phyloP scores from a whole-genome alignment of 176 grass and related monocot genomes.

The Bonia amplexicaulis region DNA sequence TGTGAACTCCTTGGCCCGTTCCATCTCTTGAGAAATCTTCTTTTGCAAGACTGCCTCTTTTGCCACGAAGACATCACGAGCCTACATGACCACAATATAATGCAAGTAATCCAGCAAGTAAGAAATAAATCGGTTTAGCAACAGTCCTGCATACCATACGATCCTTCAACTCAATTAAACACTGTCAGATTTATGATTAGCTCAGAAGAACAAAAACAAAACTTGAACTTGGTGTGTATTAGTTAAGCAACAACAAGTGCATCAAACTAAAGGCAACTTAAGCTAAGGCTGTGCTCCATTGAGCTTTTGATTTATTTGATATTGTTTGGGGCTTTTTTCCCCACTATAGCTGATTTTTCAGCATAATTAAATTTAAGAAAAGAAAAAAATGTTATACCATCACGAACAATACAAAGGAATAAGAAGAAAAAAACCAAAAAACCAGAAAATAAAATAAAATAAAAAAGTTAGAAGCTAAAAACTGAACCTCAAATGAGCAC shows the following conservation, averaged over 20 bases:
- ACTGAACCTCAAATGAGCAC: too few relatives aligned
- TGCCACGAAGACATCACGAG: slow-evolving; percentile 59
- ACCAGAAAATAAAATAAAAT: too few relatives aligned
- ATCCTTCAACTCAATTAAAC: not conserved
- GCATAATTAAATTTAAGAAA: too few relatives aligned
- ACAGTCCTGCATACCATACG: not conserved
- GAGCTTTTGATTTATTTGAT: too few relatives aligned
- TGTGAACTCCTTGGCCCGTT: slow-evolving; percentile 70
- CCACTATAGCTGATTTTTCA: too few relatives aligned
- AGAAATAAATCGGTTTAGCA: not conserved
- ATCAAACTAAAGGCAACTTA: not conserved
- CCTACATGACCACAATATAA: slow-evolving; percentile 34
- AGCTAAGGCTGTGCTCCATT: too few relatives aligned
- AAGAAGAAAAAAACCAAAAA: too few relatives aligned
- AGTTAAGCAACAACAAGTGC: not conserved
- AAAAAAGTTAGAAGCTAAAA: too few relatives aligned
- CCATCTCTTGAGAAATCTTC: slow-evolving; percentile 79
- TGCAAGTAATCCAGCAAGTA: not conserved
- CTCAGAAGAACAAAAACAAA: not conserved
- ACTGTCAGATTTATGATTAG: not conserved
- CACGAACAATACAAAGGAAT: too few relatives aligned
- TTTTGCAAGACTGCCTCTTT: slow-evolving; percentile 73
- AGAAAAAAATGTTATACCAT: too few relatives aligned
- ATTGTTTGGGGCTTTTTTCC: too few relatives aligned
- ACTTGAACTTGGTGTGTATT: not conserved